Conservation (phyloP, 148 eudicot species). For the Rhododendron williamsianum region DNA sequence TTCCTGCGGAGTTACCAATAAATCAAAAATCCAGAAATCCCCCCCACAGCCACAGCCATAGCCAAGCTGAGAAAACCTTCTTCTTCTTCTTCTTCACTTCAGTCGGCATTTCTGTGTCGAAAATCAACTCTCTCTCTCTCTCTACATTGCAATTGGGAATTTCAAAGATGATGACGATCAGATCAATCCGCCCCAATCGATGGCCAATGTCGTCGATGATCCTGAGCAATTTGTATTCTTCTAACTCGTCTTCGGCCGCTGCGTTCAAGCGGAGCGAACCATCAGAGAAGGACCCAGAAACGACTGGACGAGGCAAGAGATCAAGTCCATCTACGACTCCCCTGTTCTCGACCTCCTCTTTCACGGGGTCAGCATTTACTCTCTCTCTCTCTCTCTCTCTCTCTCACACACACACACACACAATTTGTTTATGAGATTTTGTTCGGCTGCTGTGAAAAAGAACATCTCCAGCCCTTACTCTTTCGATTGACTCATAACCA, state of each 20-base stretch:
- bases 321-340: conserved; percentile 69
- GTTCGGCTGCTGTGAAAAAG: neutral
- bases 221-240: conserved; percentile 19
- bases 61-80: neutral
- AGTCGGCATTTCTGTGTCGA: neutral
- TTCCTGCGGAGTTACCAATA: neutral
- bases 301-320: conserved; percentile 58
- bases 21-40: neutral
- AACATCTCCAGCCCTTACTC: neutral
- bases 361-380: conserved; percentile 47
- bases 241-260: conserved; percentile 48
- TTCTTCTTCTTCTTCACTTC: neutral
- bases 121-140: neutral
- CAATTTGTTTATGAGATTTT: neutral
- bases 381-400: conserved; percentile 10
- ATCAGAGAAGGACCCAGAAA: conserved; percentile 60
- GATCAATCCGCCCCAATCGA: conserved; percentile 13
- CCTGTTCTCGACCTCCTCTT: conserved; percentile 87
- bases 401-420: neutral
- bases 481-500: neutral
- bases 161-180: conserved; percentile 14
- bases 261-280: conserved; percentile 65
- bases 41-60: neutral
- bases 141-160: neutral
- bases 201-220: conserved; percentile 1